These are phyloP conservation scores for Stephanodiscus triporus DNA, from an alignment of 108 stramenopile genomes.

Conservation along the genomic window DNA sequence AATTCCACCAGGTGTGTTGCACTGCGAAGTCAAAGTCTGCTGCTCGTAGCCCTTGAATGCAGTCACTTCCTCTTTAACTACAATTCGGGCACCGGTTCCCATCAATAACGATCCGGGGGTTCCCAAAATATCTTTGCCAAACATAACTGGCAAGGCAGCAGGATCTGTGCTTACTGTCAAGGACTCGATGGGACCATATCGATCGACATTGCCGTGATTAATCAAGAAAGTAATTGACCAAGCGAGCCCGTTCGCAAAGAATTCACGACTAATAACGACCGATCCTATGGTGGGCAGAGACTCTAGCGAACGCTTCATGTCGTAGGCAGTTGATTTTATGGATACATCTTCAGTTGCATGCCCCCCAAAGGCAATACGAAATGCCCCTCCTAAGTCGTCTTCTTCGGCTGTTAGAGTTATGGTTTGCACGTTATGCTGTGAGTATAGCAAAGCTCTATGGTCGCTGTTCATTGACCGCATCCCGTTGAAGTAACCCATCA, in stretches of 20 bases:
- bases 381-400: constrained; percentile 55
- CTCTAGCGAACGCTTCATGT: constrained; percentile 58
- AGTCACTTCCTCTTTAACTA: constrained; percentile 29
- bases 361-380: constrained; percentile 56
- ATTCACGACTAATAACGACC: constrained; percentile 30
- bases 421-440: constrained; percentile 48
- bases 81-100: constrained; percentile 33
- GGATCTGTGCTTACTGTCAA: constrained; percentile 39
- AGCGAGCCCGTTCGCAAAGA: constrained; percentile 24
- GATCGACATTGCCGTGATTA: constrained; percentile 12
- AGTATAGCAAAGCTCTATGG: constrained; percentile 20
- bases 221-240: constrained; percentile 54
- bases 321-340: constrained; percentile 48
- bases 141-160: constrained; percentile 20
- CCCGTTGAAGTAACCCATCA: constrained; percentile 44
- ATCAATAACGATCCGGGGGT: constrained; percentile 16
- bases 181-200: constrained; percentile 37
- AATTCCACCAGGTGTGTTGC: constrained; percentile 14
- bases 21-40: constrained; percentile 38
- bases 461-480: constrained; percentile 20
- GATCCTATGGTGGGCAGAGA: constrained; percentile 56
- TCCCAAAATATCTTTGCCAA: constrained; percentile 16
- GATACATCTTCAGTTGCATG: constrained; percentile 50
- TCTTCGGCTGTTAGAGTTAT: constrained; percentile 47
- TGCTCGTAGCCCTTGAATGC: constrained; percentile 53